Percentiles rank a stretch among this genome's conserved stretches.
phyloP scores from a whole-genome alignment of 2,329 filamentous ascomycete genomes.

The Colletotrichum chrysophilum region DNA sequence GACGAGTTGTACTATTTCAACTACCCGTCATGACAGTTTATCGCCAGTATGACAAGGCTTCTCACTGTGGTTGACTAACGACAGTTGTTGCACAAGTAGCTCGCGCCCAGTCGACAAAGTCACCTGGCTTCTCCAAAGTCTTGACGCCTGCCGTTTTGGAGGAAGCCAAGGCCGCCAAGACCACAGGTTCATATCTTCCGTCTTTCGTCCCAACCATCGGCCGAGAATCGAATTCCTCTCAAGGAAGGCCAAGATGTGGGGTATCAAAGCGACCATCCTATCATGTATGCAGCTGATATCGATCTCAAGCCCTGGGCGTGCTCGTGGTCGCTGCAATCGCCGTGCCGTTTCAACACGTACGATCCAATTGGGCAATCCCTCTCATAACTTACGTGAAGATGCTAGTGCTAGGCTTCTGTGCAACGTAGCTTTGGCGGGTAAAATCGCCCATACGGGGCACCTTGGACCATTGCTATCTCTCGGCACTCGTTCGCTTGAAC shows the following conservation, averaged over 20 bases:
- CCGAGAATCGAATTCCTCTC: not conserved
- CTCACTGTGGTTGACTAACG: too few relatives aligned
- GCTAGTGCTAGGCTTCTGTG: not conserved
- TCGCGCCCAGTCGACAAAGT: not conserved
- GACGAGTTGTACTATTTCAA: too few relatives aligned
- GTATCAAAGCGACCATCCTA: not conserved
- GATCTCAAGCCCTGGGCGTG: not conserved
- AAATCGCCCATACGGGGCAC: not conserved
- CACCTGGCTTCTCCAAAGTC: not conserved
- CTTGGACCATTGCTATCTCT: not conserved
- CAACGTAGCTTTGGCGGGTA: not conserved
- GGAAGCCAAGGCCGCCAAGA: slow-evolving; percentile 1
- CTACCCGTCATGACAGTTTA: too few relatives aligned
- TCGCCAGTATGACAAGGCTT: too few relatives aligned
- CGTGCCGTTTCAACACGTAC: not conserved
- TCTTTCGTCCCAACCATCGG: not conserved
- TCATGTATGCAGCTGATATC: not conserved
- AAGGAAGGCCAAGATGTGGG: not conserved
- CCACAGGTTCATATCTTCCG: not conserved
- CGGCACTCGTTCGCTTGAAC: not conserved
- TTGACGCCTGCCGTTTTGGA: not conserved
- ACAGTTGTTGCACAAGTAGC: not conserved
- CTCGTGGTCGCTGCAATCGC: not conserved
- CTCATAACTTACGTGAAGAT: not conserved
- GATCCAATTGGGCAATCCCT: not conserved